A percentile compares a stretch with the other conserved stretches of the same genome.
Conservation (phyloP, 345 rosid species). For the Populus alba region DNA sequence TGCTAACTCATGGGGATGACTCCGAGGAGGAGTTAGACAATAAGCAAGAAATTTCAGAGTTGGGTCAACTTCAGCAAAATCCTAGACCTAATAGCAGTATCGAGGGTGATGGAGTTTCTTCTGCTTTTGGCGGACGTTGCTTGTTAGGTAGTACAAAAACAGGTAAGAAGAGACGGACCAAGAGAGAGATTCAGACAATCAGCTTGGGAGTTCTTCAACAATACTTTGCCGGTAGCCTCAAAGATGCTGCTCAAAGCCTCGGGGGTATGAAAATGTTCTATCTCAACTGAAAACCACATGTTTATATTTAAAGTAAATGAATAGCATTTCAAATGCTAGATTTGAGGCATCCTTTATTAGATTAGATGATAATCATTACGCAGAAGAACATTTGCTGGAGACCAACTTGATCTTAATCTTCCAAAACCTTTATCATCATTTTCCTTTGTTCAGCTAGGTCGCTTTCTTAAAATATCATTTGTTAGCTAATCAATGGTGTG, state of each 20-base stretch:
- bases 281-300: slow-evolving; percentile 18
- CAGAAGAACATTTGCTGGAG: not conserved
- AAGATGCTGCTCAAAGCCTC: slow-evolving; percentile 89
- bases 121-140: slow-evolving; percentile 26
- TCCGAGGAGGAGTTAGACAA: slow-evolving; percentile 27
- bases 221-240: slow-evolving; percentile 90
- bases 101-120: slow-evolving; percentile 31
- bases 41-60: slow-evolving; percentile 35
- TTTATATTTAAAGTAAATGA: not conserved
- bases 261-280: slow-evolving; percentile 59
- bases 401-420: not conserved
- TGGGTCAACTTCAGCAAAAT: slow-evolving; percentile 32
- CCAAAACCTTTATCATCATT: not conserved
- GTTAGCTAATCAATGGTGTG: not conserved
- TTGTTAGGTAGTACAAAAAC: slow-evolving; percentile 41
- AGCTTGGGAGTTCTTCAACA: slow-evolving; percentile 81
- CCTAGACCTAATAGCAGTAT: slow-evolving; percentile 30
- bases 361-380: not conserved
- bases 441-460: not conserved
- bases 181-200: slow-evolving; percentile 70
- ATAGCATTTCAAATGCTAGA: not conserved
- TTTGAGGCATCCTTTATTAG: not conserved
- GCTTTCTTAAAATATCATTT: not conserved
- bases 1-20: slow-evolving; percentile 44
- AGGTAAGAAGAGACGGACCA: slow-evolving; percentile 65